Percentiles rank a stretch among this genome's conserved stretches.
phyloP scores from a whole-genome alignment of 148 eudicot species.

The Vaccinium corymbosum region DNA sequence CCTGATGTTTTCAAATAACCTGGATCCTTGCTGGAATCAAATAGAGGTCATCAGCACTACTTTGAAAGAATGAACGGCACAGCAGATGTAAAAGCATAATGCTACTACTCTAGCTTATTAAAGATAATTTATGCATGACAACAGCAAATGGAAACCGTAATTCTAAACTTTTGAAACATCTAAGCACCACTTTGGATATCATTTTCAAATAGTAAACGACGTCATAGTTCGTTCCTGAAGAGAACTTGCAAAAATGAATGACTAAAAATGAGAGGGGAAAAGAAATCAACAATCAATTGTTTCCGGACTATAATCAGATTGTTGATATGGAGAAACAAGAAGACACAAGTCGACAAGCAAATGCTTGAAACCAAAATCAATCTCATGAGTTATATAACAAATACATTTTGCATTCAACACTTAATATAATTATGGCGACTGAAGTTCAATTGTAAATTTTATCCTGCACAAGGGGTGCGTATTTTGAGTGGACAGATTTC shows the following conservation, averaged over 20 bases:
- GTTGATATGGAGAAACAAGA: background rate
- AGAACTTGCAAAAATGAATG: background rate
- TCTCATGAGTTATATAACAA: background rate
- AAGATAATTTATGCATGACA: background rate
- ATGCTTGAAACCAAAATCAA: background rate
- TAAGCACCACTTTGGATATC: slow-evolving; percentile 7
- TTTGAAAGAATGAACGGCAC: background rate
- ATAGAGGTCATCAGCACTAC: slow-evolving; percentile 10
- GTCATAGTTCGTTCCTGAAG: background rate
- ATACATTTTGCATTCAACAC: background rate
- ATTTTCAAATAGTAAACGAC: background rate
- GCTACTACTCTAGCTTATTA: background rate
- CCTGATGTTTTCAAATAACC: slow-evolving; percentile 60
- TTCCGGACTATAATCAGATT: background rate
- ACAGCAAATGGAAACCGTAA: background rate
- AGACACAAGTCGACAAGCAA: background rate
- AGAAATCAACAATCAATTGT: background rate
- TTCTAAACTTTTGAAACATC: background rate
- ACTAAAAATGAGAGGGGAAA: background rate
- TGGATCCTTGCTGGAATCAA: slow-evolving; percentile 78
- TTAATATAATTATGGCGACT: background rate
- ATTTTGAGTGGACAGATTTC: background rate
- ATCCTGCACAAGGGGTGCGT: background rate
- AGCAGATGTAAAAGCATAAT: slow-evolving; percentile 5
- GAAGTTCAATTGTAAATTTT: background rate